phyloP scores from a whole-genome alignment of 495 filamentous ascomycete genomes.

The Podospora tetraspora region DNA sequence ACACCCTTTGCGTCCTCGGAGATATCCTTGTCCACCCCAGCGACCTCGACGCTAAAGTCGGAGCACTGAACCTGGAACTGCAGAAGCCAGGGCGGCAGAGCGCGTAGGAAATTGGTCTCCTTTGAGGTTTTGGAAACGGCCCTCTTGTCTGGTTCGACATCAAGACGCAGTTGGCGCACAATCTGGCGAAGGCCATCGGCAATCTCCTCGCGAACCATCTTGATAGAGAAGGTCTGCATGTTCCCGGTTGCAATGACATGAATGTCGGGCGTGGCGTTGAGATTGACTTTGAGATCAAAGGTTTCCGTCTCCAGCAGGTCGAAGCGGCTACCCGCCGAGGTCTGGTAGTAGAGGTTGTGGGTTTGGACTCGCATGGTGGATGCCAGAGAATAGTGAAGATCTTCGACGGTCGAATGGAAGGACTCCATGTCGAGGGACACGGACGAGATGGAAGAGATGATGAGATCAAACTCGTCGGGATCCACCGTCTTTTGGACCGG shows the following conservation, averaged over 20 bases:
- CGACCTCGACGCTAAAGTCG: slow-evolving; percentile 85
- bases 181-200: slow-evolving; percentile 89
- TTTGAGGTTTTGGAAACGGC: slow-evolving; percentile 41
- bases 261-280: slow-evolving; percentile 81
- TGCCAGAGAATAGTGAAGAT: slow-evolving; percentile 77
- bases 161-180: slow-evolving; percentile 63
- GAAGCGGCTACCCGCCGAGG: slow-evolving; percentile 69
- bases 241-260: slow-evolving; percentile 73
- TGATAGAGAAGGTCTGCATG: slow-evolving; percentile 79
- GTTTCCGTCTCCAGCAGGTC: slow-evolving; percentile 80
- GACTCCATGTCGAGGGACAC: slow-evolving; percentile 90
- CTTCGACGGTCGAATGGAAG: slow-evolving; percentile 79
- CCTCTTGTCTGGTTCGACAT: slow-evolving; percentile 58
- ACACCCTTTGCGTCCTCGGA: slow-evolving; percentile 73
- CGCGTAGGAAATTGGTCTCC: slow-evolving; percentile 65
- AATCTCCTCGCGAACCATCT: slow-evolving; percentile 87
- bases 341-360: slow-evolving; percentile 95
- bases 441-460: slow-evolving; percentile 90
- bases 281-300: slow-evolving; percentile 75
- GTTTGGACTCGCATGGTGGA: slow-evolving; percentile 77
- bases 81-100: slow-evolving; percentile 75
- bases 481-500: slow-evolving; percentile 57
- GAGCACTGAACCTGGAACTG: slow-evolving; percentile 80
- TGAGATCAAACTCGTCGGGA: slow-evolving; percentile 78
- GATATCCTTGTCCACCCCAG: slow-evolving; percentile 76